Base-by-base conservation (phyloP, 2,329 filamentous ascomycete species). In the Arthrobotrys iridis region DNA sequence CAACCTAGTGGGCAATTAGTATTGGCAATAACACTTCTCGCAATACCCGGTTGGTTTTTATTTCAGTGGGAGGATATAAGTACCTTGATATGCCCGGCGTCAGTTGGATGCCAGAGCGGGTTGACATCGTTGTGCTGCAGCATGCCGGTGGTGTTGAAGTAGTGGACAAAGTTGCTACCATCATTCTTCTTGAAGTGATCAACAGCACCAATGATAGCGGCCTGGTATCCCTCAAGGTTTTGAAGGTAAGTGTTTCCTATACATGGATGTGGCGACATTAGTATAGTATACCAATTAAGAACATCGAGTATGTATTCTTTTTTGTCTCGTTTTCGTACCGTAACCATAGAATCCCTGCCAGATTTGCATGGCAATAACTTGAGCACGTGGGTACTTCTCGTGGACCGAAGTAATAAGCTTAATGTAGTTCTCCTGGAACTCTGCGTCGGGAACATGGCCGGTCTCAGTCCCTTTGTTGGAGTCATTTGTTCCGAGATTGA, bases 111-210 rank as follows among this genome's bases (percentile, higher is more conserved):
- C 77, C 83, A 88, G 77, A 84, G 83, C 4, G 87, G 87, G 1
- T 83, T 85, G 72, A 88, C 87, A 78, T 89, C 87, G 77, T 89
- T 88, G 78, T 89, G 86, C 77, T 88, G 86, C 77, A 89, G 79
- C 46, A 89, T 86, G 0, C 87, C 87, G 7, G 84, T 86, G 0
- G 86, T 88, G 78, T 88, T 87, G 81, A 89, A 89, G 77, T 88
- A 87, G 78, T 88, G 85, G 28, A 89, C 86, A 62, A 87, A 89
- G 0, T 84, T 83, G 67, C 84, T 78, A 13, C 80, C 78, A 50
- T 79, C 64, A 22, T 45, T 64, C 37, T 59, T 70, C 46, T 71
- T 85, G 82, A 87, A 88, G 78, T 86, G 84, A 50, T 86, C 79
- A 65, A 85, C 84, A 22, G 88, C 84, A 5, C 83, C 79, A 71